These are phyloP conservation scores for Boletus sp. DNA, from an alignment of 768 basidiomycete genomes.

Conservation along the genomic window DNA sequence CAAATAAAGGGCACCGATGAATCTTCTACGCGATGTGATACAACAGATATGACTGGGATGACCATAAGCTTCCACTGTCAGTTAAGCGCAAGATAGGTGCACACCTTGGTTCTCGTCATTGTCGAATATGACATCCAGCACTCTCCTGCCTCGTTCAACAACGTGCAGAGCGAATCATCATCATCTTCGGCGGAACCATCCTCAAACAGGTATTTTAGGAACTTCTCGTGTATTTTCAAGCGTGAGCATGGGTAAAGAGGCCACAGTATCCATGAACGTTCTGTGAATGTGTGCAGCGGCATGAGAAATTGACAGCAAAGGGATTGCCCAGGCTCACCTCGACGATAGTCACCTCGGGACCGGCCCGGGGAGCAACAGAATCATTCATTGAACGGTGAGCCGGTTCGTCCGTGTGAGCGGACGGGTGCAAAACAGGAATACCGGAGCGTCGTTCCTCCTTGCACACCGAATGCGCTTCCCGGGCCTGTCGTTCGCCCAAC, in stretches of 20 bases:
- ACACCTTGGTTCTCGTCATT: conserved; percentile 41
- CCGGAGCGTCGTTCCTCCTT: neutral
- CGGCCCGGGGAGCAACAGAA: conserved; percentile 19
- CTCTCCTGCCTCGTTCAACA: conserved; percentile 42
- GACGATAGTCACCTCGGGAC: conserved; percentile 38
- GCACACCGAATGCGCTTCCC: neutral
- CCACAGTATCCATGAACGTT: no score
- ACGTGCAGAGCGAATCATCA: conserved; percentile 56
- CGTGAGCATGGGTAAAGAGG: conserved; percentile 60
- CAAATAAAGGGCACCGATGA: conserved; percentile 46
- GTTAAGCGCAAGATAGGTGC: conserved; percentile 15
- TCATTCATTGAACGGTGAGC: conserved; percentile 47
- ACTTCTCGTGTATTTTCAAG: conserved; percentile 35
- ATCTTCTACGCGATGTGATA: conserved; percentile 60
- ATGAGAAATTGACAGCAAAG: neutral
- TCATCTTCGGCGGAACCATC: conserved; percentile 56
- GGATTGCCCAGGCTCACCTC: conserved; percentile 40
- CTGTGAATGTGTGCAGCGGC: conserved; percentile 29
- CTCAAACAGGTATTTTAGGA: conserved; percentile 49
- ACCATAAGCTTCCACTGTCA: neutral
- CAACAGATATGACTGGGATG: conserved; percentile 51
- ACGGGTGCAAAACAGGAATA: conserved; percentile 14
- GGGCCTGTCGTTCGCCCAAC: conserved; percentile 51
- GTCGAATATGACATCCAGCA: conserved; percentile 52
- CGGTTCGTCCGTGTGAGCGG: conserved; percentile 55